Evolutionary conservation across 2,329 filamentous ascomycete genomes (phyloP).

Genomic region (Fusarium sp.): DNA sequence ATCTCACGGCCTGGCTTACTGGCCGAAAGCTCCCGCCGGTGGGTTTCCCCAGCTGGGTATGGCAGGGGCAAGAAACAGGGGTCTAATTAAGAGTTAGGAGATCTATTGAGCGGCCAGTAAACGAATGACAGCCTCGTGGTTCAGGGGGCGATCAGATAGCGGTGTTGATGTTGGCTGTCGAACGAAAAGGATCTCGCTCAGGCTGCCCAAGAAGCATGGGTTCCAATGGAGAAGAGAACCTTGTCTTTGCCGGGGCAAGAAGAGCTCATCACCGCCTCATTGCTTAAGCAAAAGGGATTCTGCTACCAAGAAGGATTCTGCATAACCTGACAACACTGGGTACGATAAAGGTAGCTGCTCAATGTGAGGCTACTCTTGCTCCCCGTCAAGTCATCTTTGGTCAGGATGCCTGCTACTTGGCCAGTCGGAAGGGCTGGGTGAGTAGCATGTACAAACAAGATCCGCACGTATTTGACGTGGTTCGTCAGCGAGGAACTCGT

Average conservation of each 20-base stretch:
- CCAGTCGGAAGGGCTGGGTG: constrained; percentile 39
- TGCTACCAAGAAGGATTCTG: constrained; percentile 4
- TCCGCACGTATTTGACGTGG: constrained; percentile 27
- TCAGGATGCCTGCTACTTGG: constrained; percentile 35
- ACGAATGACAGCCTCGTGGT: constrained; percentile 15
- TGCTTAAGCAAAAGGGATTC: constrained; percentile 12
- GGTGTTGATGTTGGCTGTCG: constrained; percentile 13
- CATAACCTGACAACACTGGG: neutral
- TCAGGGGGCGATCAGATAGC: constrained; percentile 19
- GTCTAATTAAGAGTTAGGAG: constrained; percentile 31
- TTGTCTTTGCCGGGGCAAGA: neutral
- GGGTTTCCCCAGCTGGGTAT: constrained; percentile 38
- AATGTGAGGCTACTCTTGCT: constrained; percentile 23
- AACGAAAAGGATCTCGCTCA: neutral
- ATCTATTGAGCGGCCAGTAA: constrained; percentile 37
- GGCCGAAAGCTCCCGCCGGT: constrained; percentile 31
- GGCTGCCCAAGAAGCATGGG: neutral
- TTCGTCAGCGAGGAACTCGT: constrained; percentile 22
- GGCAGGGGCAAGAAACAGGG: constrained; percentile 33
- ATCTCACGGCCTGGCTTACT: constrained; percentile 34
- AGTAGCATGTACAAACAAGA: constrained; percentile 29
- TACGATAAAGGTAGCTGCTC: constrained; percentile 20
- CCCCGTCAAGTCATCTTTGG: constrained; percentile 8
- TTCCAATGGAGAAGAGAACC: neutral
- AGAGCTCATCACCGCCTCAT: constrained; percentile 26